Conservation (phyloP, 2,329 filamentous ascomycete species). For the Pseudocercospora macadamiae region DNA sequence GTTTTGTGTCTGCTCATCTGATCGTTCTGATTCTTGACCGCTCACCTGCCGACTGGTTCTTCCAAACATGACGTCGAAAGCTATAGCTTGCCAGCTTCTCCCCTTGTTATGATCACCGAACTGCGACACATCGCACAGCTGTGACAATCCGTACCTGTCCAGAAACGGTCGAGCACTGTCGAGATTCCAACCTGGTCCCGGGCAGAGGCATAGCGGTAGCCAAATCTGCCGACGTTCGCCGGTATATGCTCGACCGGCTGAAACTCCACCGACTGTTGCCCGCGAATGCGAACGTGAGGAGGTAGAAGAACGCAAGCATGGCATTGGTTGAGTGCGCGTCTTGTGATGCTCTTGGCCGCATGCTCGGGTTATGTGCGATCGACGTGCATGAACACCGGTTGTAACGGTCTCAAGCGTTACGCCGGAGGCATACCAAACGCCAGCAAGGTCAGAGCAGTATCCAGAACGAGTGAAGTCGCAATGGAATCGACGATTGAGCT, state of each 20-base stretch:
- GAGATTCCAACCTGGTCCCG: neutral
- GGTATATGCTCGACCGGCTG: neutral
- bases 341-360: neutral
- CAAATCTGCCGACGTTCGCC: neutral
- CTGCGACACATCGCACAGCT: neutral
- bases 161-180: neutral
- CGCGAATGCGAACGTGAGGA: neutral
- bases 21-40: neutral
- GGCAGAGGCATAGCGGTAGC: neutral
- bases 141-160: neutral
- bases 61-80: neutral
- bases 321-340: neutral
- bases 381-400: neutral
- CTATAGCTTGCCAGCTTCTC: neutral
- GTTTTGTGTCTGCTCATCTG: neutral
- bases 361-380: neutral
- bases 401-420: neutral
- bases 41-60: neutral
- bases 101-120: neutral
- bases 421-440: constrained; percentile 1
- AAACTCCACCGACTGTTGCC: neutral
- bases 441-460: no score
- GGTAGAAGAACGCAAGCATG: neutral
- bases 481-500: no score
- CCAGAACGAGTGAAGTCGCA: no score